A percentile compares a stretch with the other conserved stretches of the same genome.
These are phyloP conservation scores for Hirsutella thompsonii DNA, from an alignment of 2,329 filamentous ascomycete genomes.

Conservation along the genomic window DNA sequence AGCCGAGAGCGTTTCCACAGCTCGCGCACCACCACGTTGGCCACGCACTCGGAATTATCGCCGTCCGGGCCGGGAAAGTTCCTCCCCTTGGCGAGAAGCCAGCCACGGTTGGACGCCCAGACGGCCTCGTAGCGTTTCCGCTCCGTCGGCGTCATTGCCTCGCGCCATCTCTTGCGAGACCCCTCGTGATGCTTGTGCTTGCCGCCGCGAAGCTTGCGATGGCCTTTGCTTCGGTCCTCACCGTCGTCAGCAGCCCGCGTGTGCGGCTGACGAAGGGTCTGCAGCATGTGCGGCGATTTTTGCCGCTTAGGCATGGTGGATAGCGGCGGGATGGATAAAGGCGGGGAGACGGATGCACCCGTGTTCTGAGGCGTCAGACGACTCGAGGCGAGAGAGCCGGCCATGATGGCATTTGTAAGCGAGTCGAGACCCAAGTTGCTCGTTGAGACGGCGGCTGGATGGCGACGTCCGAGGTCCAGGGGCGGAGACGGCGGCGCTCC, in stretches of 20 bases:
- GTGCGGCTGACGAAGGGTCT: conserved; percentile 49
- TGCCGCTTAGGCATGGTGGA: conserved; percentile 27
- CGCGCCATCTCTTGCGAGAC: conserved; percentile 62
- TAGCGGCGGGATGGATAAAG: conserved; percentile 5
- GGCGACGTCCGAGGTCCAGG: conserved; percentile 16
- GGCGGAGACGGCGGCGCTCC: conserved; percentile 23
- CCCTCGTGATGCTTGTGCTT: conserved; percentile 70
- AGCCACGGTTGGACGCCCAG: conserved; percentile 69
- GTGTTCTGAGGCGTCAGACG: conserved; percentile 31
- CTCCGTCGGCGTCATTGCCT: conserved; percentile 58
- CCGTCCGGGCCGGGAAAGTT: conserved; percentile 6
- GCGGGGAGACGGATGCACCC: conserved; percentile 17
- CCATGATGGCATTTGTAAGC: conserved; percentile 62
- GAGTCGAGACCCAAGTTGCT: conserved; percentile 44
- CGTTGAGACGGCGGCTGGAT: conserved; percentile 14
- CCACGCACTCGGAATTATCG: conserved; percentile 37
- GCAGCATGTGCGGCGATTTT: conserved; percentile 42
- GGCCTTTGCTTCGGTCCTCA: conserved; percentile 28
- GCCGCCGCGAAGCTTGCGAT: conserved; percentile 36
- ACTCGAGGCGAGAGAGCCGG: conserved; percentile 57
- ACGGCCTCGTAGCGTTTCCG: conserved; percentile 73
- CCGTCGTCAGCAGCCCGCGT: conserved; percentile 39
- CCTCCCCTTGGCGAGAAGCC: conserved; percentile 24
- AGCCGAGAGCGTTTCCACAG: conserved; percentile 64
- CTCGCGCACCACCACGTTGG: conserved; percentile 57